A percentile compares a stretch with the other conserved stretches of the same genome.
These are phyloP conservation scores for Venustampulla echinocandica DNA, from an alignment of 495 filamentous ascomycete genomes.

Conservation along the genomic window DNA sequence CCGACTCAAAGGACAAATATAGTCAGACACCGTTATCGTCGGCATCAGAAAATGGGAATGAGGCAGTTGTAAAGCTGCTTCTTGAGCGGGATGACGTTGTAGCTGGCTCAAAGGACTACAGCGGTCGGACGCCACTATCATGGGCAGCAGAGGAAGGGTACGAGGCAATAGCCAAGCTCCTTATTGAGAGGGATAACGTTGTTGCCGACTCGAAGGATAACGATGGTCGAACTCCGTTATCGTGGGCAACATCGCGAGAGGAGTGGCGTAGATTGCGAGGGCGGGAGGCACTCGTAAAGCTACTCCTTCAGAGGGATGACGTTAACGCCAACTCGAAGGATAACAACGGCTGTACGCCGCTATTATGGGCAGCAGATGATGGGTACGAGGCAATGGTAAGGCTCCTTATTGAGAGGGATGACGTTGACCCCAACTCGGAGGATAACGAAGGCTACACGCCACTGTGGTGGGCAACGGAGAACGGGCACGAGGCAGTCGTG, in stretches of 20 bases:
- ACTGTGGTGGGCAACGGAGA: constrained; percentile 19
- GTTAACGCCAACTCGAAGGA: neutral
- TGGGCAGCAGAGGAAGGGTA: neutral
- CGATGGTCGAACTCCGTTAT: neutral
- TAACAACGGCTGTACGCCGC: neutral
- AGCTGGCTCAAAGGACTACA: neutral
- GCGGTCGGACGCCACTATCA: constrained; percentile 2
- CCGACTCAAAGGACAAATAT: neutral
- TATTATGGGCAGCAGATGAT: constrained; percentile 28
- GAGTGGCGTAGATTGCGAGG: too few relatives aligned
- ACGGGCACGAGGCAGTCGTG: constrained; percentile 20
- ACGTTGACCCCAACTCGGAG: neutral
- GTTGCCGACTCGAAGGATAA: neutral
- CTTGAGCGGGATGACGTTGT: neutral
- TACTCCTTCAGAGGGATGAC: neutral
- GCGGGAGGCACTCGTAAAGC: constrained; percentile 7
- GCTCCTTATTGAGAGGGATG: constrained; percentile 2
- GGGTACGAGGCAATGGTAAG: constrained; percentile 29
- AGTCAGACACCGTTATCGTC: neutral
- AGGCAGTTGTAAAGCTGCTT: neutral
- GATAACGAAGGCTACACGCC: constrained; percentile 21
- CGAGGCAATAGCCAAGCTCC: neutral
- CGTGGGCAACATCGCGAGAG: neutral
- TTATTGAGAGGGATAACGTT: neutral
- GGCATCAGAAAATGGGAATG: neutral